Conservation (phyloP, 2,329 filamentous ascomycete genomes). For the Eutypella sp. region DNA sequence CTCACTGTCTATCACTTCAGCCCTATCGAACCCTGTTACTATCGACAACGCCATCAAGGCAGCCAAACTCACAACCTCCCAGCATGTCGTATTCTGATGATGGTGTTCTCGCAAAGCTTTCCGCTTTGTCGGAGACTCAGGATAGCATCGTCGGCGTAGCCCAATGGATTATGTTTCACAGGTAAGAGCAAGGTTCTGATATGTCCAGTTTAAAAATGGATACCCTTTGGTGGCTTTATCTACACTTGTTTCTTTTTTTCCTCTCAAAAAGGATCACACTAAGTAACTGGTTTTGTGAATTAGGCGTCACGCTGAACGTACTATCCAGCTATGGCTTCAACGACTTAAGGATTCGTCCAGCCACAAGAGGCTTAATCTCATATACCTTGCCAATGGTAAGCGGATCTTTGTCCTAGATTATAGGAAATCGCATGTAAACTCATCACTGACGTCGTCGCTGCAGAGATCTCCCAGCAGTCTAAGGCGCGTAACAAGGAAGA, state of each 20-base stretch:
- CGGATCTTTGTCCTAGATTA: no score
- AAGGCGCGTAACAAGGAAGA: slow-evolving; percentile 90
- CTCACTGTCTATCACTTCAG: slow-evolving; percentile 2
- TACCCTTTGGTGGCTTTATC: no score
- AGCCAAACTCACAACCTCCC: background rate
- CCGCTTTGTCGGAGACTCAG: slow-evolving; percentile 92
- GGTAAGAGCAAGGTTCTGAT: slow-evolving; percentile 48
- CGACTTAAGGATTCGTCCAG: slow-evolving; percentile 82
- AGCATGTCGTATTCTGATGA: slow-evolving; percentile 94
- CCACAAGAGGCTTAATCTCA: slow-evolving; percentile 79
- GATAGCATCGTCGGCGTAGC: slow-evolving; percentile 94
- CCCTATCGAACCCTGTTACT: background rate
- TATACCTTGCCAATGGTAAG: slow-evolving; percentile 93
- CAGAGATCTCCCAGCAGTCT: slow-evolving; percentile 94
- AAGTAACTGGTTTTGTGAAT: slow-evolving; percentile 24
- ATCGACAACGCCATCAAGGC: background rate
- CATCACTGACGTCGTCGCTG: slow-evolving; percentile 10
- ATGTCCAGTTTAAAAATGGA: background rate
- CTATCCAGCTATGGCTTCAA: slow-evolving; percentile 86
- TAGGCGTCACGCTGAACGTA: slow-evolving; percentile 88
- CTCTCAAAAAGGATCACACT: slow-evolving; percentile 9
- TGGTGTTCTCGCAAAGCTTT: slow-evolving; percentile 89
- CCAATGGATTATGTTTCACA: slow-evolving; percentile 99
- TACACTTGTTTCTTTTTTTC: no score
- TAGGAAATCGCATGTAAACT: slow-evolving; percentile 12